These are phyloP conservation scores for Gossypium raimondii DNA, from an alignment of 345 rosid species.

Conservation along the genomic window DNA sequence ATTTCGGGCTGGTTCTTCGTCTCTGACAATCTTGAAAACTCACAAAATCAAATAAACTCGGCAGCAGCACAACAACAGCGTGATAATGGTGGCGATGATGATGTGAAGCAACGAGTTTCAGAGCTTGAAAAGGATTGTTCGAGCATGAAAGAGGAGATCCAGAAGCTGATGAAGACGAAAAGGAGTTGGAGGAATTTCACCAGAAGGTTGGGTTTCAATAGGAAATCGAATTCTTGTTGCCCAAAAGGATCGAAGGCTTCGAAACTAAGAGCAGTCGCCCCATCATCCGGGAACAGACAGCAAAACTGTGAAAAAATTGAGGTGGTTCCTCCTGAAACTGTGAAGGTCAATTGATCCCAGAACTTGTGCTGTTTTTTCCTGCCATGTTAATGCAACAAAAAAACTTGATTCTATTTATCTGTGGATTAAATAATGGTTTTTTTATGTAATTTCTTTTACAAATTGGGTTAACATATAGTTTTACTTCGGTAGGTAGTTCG, in stretches of 20 bases:
- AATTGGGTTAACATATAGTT: not conserved
- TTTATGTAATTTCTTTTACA: not conserved
- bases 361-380: not conserved
- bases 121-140: constrained; percentile 70
- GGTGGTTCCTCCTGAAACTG: constrained; percentile 19
- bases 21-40: constrained; percentile 54
- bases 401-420: not conserved
- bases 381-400: not conserved
- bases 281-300: constrained; percentile 16
- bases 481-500: too few relatives aligned
- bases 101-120: constrained; percentile 49
- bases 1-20: constrained; percentile 68
- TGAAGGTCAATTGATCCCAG: constrained; percentile 12
- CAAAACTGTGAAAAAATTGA: constrained; percentile 25
- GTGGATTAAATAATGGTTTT: constrained; percentile 5
- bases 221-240: constrained; percentile 51
- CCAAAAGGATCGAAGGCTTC: constrained; percentile 36
- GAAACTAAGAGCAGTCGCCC: constrained; percentile 23
- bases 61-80: constrained; percentile 9
- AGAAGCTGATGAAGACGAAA: constrained; percentile 51
- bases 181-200: constrained; percentile 57
- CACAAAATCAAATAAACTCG: constrained; percentile 27
- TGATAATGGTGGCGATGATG: constrained; percentile 21
- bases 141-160: constrained; percentile 61
- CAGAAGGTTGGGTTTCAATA: constrained; percentile 45